These are phyloP conservation scores for Cercospora sesami DNA, from an alignment of 2,329 filamentous ascomycete species.

Conservation along the genomic window DNA sequence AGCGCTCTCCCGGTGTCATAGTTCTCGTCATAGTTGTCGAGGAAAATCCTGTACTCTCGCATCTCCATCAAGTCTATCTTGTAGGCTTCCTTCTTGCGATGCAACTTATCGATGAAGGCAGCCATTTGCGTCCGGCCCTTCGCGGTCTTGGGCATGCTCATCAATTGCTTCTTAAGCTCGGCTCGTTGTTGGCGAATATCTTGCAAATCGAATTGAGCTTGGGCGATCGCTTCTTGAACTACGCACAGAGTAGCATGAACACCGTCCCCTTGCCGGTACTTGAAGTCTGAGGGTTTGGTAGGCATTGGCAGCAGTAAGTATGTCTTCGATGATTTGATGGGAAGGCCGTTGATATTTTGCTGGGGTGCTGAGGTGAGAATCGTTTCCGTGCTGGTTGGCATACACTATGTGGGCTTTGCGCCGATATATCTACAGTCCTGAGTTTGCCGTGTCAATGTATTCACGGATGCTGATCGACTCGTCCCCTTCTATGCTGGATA, in stretches of 20 bases:
- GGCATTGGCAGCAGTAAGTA: not conserved
- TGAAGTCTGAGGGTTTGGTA: not conserved
- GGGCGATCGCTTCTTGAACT: not conserved
- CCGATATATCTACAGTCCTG: not conserved
- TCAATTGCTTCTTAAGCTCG: not conserved
- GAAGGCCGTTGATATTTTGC: not conserved
- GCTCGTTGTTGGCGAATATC: not conserved
- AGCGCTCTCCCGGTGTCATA: not conserved
- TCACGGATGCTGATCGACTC: not conserved
- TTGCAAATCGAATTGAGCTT: not conserved
- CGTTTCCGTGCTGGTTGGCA: not conserved
- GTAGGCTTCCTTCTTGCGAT: not conserved
- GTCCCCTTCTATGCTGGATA: not conserved
- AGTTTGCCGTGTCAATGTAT: not conserved
- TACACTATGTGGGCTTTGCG: not conserved
- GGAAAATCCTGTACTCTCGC: not conserved
- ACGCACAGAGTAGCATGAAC: not conserved
- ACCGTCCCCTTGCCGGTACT: constrained; percentile 1
- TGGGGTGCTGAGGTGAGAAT: not conserved
- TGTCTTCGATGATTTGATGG: not conserved
- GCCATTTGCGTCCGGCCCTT: not conserved
- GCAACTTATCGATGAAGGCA: not conserved
- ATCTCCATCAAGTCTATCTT: not conserved
- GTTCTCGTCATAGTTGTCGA: not conserved
- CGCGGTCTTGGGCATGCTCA: not conserved